Evolutionary conservation across 306 rosid genomes (phyloP).

Genomic region (Abrus precatorius): DNA sequence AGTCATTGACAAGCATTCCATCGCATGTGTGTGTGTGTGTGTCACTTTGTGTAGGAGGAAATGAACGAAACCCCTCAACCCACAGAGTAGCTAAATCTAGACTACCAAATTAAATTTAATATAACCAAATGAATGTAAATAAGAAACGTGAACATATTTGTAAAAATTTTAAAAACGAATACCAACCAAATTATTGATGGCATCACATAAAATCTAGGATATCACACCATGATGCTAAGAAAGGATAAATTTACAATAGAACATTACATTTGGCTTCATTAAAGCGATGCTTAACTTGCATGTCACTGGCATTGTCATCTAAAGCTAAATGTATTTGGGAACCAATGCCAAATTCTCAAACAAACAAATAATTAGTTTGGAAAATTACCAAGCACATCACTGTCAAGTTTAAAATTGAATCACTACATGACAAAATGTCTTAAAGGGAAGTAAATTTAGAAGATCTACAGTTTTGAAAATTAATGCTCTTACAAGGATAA

Average conservation of each 20-base stretch:
- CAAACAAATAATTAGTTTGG: not conserved
- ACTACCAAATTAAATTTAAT: not conserved
- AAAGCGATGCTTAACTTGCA: not conserved
- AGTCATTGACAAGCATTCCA: constrained; percentile 6
- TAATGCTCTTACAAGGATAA: constrained; percentile 82
- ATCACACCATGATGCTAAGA: not conserved
- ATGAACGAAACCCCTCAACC: constrained; percentile 9
- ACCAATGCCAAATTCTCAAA: constrained; percentile 24
- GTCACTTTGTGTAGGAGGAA: constrained; percentile 1
- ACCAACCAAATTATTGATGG: constrained; percentile 31
- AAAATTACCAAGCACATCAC: constrained; percentile 25
- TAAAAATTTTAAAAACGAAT: not conserved
- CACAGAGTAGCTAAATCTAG: constrained; percentile 20
- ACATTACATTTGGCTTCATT: constrained; percentile 1
- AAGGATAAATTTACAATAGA: constrained; percentile 23
- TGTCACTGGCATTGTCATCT: constrained; percentile 14
- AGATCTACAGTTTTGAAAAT: constrained; percentile 15
- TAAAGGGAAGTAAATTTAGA: constrained; percentile 24
- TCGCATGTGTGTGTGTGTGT: too few relatives aligned
- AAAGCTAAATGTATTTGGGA: constrained; percentile 10
- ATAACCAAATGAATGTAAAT: constrained; percentile 23
- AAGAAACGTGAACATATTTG: constrained; percentile 25
- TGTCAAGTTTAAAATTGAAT: not conserved
- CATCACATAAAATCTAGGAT: constrained; percentile 14
- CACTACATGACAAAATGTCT: constrained; percentile 18